Base-by-base conservation (phyloP, 148 eudicot genomes). In the Agrostemma githago region DNA sequence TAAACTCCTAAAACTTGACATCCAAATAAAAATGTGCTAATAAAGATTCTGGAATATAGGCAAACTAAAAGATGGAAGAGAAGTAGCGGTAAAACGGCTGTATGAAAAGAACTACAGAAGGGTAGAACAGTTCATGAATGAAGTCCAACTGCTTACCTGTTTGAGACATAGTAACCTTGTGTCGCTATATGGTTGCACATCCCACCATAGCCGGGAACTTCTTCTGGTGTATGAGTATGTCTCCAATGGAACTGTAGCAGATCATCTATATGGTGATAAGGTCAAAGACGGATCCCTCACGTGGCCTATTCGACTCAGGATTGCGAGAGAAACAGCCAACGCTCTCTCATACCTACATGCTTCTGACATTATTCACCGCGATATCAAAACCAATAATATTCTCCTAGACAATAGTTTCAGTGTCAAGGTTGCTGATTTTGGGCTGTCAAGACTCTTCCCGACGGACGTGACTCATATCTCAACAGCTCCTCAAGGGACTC, bases 401-500 rank as follows among this genome's bases (percentile, higher is more conserved):
- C 82, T 89, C 8, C 82, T 89, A 4, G 92, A 90, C 72, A 67
- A 46, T 51, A 85, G 51, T 20, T 90, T 84, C 58, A 44, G 71
- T 39, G 96, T 90, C 43, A 90, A 86, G 74, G 96, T 90, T 17
- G 90, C 90, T 40, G 90, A 90, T 76, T 90, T 88, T 12, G 96
- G 96, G 54, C 87, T 90, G 11, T 90, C 92, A 9, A 78, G 89
- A 43, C 79, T 87, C 15, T 82, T 90, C 78, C 96, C 92, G 0
- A 85, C 1, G 20, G 81, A 81, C 40, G 84, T 80, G 1, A 88
- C 87, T 15, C 90, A 87, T 76, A 81, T 90, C 67, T 88, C 96
- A n/a, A 88, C 92, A 0, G 87, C 92, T 58, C 92, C 96, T 8
- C 96, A 88, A 64, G 96, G 96, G 54, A 90, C 92, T n/a, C 96